These are phyloP conservation scores for Russula emetica DNA, from an alignment of 768 basidiomycete genomes.

Conservation along the genomic window DNA sequence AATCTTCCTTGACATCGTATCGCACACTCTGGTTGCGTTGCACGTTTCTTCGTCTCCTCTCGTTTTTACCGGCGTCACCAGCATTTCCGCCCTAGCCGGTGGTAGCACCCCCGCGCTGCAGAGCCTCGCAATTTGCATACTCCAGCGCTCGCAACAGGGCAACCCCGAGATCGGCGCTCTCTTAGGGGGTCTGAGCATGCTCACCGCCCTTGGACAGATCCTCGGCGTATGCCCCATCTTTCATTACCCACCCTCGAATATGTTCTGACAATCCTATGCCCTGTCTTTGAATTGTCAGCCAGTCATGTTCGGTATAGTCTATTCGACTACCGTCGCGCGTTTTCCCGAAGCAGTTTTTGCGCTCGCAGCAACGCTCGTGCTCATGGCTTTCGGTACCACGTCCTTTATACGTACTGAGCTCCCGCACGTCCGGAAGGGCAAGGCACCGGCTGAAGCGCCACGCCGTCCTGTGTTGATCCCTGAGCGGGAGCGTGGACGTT, in stretches of 20 bases:
- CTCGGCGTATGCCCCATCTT: constrained; percentile 38
- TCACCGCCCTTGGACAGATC: constrained; percentile 64
- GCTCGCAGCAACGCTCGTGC: constrained; percentile 51
- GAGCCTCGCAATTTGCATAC: constrained; percentile 68
- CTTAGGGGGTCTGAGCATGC: constrained; percentile 67
- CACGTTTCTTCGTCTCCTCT: constrained; percentile 42
- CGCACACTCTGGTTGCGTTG: constrained; percentile 59
- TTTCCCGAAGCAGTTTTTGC: constrained; percentile 69
- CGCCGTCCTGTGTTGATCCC: neutral
- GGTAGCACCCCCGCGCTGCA: constrained; percentile 67
- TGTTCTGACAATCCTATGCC: neutral
- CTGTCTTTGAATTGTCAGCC: constrained; percentile 48
- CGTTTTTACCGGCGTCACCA: constrained; percentile 56
- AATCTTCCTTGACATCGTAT: constrained; percentile 63
- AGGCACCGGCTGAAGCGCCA: constrained; percentile 13
- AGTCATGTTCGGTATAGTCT: constrained; percentile 61
- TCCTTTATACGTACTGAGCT: constrained; percentile 39
- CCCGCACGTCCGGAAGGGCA: constrained; percentile 18
- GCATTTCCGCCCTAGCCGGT: constrained; percentile 59
- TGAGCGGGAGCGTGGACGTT: constrained; percentile 27
- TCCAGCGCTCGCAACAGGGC: constrained; percentile 38
- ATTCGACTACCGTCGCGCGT: constrained; percentile 57
- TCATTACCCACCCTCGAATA: constrained; percentile 12
- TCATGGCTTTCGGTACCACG: constrained; percentile 46
- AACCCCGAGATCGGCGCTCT: constrained; percentile 46